Conservation (phyloP, 257 asterid genomes). For the Ocimum tenuiflorum region DNA sequence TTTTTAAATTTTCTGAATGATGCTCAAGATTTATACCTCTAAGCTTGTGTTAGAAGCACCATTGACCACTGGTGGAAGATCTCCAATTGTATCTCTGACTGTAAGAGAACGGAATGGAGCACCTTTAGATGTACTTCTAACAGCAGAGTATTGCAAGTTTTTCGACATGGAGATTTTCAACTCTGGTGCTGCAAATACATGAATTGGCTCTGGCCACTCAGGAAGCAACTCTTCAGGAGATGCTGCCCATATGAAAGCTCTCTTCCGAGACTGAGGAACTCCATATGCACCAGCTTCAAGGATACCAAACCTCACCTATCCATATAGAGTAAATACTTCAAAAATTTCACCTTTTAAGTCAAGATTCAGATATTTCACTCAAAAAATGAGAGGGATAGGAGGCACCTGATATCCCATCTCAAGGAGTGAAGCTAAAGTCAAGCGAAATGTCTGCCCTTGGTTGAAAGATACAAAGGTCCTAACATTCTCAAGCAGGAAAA, state of each 20-base stretch:
- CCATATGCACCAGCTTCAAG: slow-evolving; percentile 98
- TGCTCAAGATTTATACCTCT: slow-evolving; percentile 39
- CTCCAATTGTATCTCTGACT: slow-evolving; percentile 92
- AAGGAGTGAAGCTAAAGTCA: slow-evolving; percentile 83
- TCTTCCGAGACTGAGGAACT: slow-evolving; percentile 88
- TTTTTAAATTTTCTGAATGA: not conserved
- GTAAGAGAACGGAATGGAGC: slow-evolving; percentile 95
- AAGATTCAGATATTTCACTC: not conserved
- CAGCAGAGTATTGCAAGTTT: slow-evolving; percentile 66
- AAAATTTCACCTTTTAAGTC: not conserved
- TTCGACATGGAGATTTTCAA: slow-evolving; percentile 56
- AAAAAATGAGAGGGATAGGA: slow-evolving; percentile 4
- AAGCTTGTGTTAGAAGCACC: slow-evolving; percentile 60
- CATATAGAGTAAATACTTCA: slow-evolving; percentile 10
- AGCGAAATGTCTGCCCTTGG: slow-evolving; percentile 93
- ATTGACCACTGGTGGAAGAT: slow-evolving; percentile 81
- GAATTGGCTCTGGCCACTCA: slow-evolving; percentile 99
- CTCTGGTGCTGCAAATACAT: slow-evolving; percentile 82
- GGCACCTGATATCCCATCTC: slow-evolving; percentile 96
- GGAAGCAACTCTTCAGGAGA: slow-evolving; percentile 86
- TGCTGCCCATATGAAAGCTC: slow-evolving; percentile 99
- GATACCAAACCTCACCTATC: slow-evolving; percentile 79
- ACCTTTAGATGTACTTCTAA: slow-evolving; percentile 70
- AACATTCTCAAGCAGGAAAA: slow-evolving; percentile 89
- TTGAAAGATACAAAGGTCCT: slow-evolving; percentile 88